Evolutionary conservation across 192 early-diverging fungal species (phyloP).

Genomic region (Chytriomyces hyalinus): DNA sequence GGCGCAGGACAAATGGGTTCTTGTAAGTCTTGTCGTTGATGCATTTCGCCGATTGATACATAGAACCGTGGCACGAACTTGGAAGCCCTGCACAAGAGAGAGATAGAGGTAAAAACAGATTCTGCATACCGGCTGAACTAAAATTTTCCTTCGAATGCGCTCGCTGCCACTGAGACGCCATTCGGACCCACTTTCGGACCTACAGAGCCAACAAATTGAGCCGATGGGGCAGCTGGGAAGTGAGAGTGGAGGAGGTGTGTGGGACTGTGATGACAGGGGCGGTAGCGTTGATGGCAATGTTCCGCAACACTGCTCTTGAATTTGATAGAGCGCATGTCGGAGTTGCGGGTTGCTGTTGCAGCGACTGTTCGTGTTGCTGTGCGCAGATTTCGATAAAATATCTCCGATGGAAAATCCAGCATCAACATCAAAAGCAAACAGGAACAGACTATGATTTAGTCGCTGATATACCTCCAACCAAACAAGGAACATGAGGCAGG

Average conservation of each 20-base stretch:
- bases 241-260: background rate
- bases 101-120: background rate
- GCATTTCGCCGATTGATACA: conserved; percentile 8
- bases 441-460: too few relatives aligned
- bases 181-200: background rate
- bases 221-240: background rate
- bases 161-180: background rate
- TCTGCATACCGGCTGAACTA: too few relatives aligned
- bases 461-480: too few relatives aligned
- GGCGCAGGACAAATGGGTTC: conserved; percentile 12
- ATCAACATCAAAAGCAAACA: too few relatives aligned
- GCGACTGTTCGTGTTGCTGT: too few relatives aligned
- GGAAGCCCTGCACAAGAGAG: conserved; percentile 12
- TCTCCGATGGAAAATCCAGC: too few relatives aligned
- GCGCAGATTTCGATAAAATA: too few relatives aligned
- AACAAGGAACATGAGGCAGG: too few relatives aligned
- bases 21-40: conserved; percentile 26
- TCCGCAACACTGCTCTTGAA: too few relatives aligned
- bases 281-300: background rate
- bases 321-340: too few relatives aligned
- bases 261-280: background rate
- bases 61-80: conserved; percentile 6
- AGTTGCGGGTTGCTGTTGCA: too few relatives aligned
- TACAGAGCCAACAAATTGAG: conserved; percentile 12
- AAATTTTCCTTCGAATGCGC: background rate